A percentile compares a stretch with the other conserved stretches of the same genome.
Conservation (phyloP, 164 flowering plant species). For the Magnolia officinalis region DNA sequence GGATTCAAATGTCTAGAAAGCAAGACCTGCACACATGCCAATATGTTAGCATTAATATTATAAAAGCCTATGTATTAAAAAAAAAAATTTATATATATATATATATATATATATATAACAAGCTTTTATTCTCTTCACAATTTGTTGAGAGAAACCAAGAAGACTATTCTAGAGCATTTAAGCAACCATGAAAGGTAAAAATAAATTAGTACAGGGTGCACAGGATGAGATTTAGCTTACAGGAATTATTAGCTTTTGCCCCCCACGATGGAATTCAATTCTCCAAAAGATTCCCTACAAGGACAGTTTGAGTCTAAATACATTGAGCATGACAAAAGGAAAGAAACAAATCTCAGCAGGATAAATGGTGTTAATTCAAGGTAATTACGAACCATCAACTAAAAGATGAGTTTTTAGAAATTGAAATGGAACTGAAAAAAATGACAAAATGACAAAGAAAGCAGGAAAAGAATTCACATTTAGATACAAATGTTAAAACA, state of each 20-base stretch:
- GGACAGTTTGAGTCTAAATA: not conserved
- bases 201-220: not conserved
- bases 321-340: not conserved
- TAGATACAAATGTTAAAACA: too few relatives aligned
- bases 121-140: not conserved
- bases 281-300: conserved; percentile 85
- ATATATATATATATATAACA: not conserved
- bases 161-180: not conserved
- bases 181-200: not conserved
- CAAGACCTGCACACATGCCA: conserved; percentile 58
- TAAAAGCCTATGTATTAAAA: not conserved
- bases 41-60: not conserved
- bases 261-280: conserved; percentile 82
- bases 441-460: not conserved
- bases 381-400: not conserved
- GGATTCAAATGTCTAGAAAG: conserved; percentile 61
- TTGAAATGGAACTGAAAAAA: not conserved
- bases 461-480: not conserved
- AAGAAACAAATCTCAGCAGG: not conserved
- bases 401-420: not conserved
- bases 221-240: conserved; percentile 40
- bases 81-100: too few relatives aligned
- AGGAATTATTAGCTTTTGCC: conserved; percentile 85
- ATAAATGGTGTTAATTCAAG: not conserved
- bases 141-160: not conserved